Evolutionary conservation across 495 filamentous ascomycete species (phyloP), one percentile per base, ranked within the genome.

Genomic region (Penicillium angulare): DNA sequence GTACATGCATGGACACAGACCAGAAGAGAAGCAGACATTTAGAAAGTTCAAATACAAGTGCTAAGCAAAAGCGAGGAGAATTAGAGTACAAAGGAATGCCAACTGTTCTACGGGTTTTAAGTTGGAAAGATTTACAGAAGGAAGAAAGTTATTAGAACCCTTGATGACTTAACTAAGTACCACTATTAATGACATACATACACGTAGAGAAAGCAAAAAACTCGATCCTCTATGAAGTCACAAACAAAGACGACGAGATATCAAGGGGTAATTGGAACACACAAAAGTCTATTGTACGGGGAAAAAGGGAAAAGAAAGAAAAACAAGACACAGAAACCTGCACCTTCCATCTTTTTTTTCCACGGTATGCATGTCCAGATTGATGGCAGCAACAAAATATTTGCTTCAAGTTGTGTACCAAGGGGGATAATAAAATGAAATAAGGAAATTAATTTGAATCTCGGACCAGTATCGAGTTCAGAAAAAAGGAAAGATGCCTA

Each of bases 121-220:
- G 17, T 23, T 27, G 27, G 12, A 27, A 13, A 29, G 18, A 7
- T 43, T 27, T 31, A 31, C 38, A 49, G n/a, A 15, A 29, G 29
- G 33, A 38, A 20, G 52, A 0, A 16, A 40, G 38, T 62, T 44
- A 62, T 57, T 66, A 60, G 56, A 62, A 68, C 65, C 65, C 66
- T 63, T 69, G 38, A 31, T 62, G 63, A 60, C 65, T 64, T 67
- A 63, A 69, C 64, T 67, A 56, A 46, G 63, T 72, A 72, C 69
- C 71, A 74, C 71, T 74, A 74, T 72, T 74, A 72, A 73, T 67
- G 63, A 67, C 71, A 74, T 74, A 74, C 71, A 74, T 72, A 74
- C 71, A 71, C 68, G 67, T 68, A 68, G 66, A 69, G 61, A 67
- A 68, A 57, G 57, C 27, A 60, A 69, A n/a, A n/a, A 69, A 61